These are phyloP conservation scores for Podaxis rugospora DNA, from an alignment of 768 basidiomycete genomes.

Conservation along the genomic window DNA sequence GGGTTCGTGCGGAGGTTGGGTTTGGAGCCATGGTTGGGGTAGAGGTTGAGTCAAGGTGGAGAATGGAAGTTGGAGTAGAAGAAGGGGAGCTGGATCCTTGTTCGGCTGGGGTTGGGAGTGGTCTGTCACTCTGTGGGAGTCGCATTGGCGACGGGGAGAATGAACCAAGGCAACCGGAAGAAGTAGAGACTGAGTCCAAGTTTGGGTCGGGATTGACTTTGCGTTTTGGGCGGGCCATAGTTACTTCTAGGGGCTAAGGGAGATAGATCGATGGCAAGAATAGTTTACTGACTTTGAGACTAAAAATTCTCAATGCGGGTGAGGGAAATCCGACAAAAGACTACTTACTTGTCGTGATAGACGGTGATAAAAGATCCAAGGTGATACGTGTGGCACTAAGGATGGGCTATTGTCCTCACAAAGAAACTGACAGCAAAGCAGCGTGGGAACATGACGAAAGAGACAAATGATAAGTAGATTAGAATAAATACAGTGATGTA, in stretches of 20 bases:
- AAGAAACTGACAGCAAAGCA: background rate
- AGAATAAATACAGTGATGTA: constrained; percentile 17
- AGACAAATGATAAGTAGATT: background rate
- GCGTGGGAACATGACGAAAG: background rate
- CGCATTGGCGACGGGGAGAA: background rate
- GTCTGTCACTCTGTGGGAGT: background rate
- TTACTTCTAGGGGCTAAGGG: background rate
- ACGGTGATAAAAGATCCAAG: background rate
- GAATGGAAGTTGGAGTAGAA: background rate
- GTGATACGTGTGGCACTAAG: background rate
- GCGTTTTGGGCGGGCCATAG: background rate
- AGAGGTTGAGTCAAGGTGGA: background rate
- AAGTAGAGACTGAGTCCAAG: background rate
- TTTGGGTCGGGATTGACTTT: background rate
- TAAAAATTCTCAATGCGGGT: background rate
- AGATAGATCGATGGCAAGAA: background rate
- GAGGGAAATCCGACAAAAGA: background rate
- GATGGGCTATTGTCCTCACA: background rate
- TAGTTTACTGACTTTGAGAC: background rate
- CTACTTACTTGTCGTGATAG: background rate
- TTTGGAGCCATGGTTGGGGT: background rate
- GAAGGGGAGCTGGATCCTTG: background rate
- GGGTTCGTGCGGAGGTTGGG: background rate
- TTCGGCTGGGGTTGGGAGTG: background rate
- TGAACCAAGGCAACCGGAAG: background rate